Evolutionary conservation across 2,329 filamentous ascomycete genomes (phyloP).

Genomic region (Lithohypha guttulata): DNA sequence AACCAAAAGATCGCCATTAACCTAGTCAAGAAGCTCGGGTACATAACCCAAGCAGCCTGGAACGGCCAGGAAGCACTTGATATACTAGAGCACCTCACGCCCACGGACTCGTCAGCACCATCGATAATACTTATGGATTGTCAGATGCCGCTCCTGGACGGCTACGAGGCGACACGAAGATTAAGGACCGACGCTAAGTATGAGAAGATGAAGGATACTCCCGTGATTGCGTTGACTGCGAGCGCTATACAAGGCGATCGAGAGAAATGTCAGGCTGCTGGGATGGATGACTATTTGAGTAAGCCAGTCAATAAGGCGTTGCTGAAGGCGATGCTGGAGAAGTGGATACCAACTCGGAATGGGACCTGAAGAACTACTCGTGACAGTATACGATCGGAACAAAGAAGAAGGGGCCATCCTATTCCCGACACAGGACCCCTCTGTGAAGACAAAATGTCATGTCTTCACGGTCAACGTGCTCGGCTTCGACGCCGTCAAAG

Average conservation of each 20-base stretch:
- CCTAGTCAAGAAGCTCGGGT: slow-evolving; percentile 6
- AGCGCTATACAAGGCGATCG: slow-evolving; percentile 88
- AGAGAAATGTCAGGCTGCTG: slow-evolving; percentile 85
- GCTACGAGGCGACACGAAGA: slow-evolving; percentile 72
- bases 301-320: slow-evolving; percentile 86
- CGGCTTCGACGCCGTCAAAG: too few species aligned
- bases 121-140: slow-evolving; percentile 70
- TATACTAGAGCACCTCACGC: too few species aligned
- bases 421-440: too few species aligned
- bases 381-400: too few species aligned
- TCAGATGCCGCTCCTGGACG: slow-evolving; percentile 88
- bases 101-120: not conserved
- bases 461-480: too few species aligned
- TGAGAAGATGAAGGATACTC: slow-evolving; percentile 51
- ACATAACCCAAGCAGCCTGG: not conserved
- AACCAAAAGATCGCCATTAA: slow-evolving; percentile 29
- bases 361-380: too few species aligned
- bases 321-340: slow-evolving; percentile 69
- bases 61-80: slow-evolving; percentile 7
- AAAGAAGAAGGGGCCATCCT: too few species aligned
- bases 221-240: slow-evolving; percentile 93
- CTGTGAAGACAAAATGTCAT: too few species aligned
- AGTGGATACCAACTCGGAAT: slow-evolving; percentile 33
- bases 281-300: slow-evolving; percentile 93
- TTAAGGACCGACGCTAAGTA: not conserved